Conservation (phyloP, 1,139 yeast genomes). For the Saccharomycopsis hybrid region DNA sequence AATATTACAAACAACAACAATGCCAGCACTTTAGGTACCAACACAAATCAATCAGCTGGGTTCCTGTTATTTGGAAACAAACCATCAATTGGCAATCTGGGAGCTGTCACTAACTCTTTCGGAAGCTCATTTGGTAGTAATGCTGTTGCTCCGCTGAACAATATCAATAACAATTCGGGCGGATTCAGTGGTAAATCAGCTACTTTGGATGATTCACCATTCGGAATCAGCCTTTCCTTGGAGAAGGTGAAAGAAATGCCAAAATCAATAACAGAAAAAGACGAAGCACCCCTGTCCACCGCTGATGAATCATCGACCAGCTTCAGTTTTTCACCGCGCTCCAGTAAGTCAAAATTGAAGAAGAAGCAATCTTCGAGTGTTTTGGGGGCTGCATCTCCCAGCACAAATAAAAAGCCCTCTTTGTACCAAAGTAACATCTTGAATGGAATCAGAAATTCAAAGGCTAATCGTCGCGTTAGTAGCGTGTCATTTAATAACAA, state of each 20-base stretch:
- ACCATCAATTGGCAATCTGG: too few relatives aligned
- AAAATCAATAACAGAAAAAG: constrained; percentile 11
- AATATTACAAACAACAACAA: background rate
- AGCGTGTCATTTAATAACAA: background rate
- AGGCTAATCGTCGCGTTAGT: background rate
- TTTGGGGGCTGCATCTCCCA: background rate
- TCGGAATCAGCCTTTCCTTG: constrained; percentile 16
- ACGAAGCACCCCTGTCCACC: background rate
- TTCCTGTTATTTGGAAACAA: too few relatives aligned
- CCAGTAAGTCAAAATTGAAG: background rate
- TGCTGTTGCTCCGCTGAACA: background rate
- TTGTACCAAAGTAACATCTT: constrained; percentile 14
- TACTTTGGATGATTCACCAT: constrained; percentile 20
- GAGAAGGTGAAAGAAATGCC: constrained; percentile 17
- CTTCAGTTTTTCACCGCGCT: background rate
- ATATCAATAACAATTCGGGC: background rate
- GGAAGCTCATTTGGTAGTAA: background rate
- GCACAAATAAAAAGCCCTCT: background rate
- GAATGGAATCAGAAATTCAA: constrained; percentile 17
- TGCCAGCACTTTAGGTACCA: background rate
- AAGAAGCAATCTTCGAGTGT: background rate
- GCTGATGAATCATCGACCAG: background rate
- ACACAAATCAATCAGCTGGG: background rate
- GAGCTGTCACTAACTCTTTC: too few relatives aligned
- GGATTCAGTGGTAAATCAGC: constrained; percentile 11